A percentile compares a stretch with the other conserved stretches of the same genome.
phyloP scores from a whole-genome alignment of 129 eudicot species.

The Flaveria trinervia region DNA sequence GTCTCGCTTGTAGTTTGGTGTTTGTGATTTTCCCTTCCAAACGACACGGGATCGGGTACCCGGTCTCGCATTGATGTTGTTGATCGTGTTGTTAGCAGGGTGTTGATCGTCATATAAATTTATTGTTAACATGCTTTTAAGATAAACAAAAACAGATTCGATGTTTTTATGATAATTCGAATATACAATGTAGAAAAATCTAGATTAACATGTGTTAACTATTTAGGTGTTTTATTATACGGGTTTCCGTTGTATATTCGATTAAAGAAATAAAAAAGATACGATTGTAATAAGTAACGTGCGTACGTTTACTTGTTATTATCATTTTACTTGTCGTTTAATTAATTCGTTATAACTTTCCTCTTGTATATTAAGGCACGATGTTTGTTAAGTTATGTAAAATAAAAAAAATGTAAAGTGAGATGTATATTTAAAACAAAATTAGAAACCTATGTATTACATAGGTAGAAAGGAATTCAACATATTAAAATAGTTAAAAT shows the following conservation, averaged over 20 bases:
- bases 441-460: too few species aligned
- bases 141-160: too few species aligned
- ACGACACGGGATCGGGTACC: conserved; percentile 89
- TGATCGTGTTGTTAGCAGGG: not conserved
- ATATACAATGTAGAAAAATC: not conserved
- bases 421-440: not conserved
- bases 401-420: not conserved
- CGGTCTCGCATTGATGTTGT: conserved; percentile 46
- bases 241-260: conserved; percentile 6
- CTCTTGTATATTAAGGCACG: not conserved
- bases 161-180: not conserved
- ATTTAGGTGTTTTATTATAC: not conserved
- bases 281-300: not conserved
- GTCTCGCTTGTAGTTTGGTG: conserved; percentile 65
- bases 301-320: not conserved
- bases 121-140: too few species aligned
- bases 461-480: too few species aligned
- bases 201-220: not conserved
- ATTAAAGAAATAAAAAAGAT: conserved; percentile 8
- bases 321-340: not conserved
- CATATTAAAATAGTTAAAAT: too few species aligned
- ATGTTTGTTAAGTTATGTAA: not conserved
- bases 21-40: conserved; percentile 75
- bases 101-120: too few species aligned
- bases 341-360: not conserved